A percentile compares a stretch with the other conserved stretches of the same genome.
phyloP scores from a whole-genome alignment of 2,329 filamentous ascomycete species.

The Ceratocystis destructans region DNA sequence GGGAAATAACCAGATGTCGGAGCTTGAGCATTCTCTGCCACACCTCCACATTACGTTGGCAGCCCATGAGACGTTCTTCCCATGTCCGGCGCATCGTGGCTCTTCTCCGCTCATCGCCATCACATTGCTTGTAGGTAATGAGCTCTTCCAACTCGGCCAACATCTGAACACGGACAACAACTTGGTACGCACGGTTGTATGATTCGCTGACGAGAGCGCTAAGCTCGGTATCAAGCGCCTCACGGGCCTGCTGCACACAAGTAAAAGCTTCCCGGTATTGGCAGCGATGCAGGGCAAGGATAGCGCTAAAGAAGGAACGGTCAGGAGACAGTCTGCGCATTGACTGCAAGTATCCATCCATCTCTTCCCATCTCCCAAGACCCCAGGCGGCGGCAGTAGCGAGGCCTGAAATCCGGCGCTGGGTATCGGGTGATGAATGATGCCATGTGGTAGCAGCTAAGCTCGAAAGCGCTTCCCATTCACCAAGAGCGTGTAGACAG shows the following conservation, averaged over 20 bases:
- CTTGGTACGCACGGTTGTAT: slow-evolving; percentile 92
- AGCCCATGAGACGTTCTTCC: slow-evolving; percentile 89
- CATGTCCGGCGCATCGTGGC: slow-evolving; percentile 85
- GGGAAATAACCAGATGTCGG: slow-evolving; percentile 78
- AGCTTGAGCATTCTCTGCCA: slow-evolving; percentile 98
- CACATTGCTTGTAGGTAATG: slow-evolving; percentile 91
- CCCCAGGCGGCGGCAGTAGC: slow-evolving; percentile 96
- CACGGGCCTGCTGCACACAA: slow-evolving; percentile 82
- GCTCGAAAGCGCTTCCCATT: slow-evolving; percentile 87
- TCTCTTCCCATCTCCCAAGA: slow-evolving; percentile 89
- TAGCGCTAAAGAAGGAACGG: slow-evolving; percentile 93
- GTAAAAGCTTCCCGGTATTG: slow-evolving; percentile 83
- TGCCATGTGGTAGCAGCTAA: slow-evolving; percentile 90
- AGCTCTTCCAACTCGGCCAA: slow-evolving; percentile 96
- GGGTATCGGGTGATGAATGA: slow-evolving; percentile 73
- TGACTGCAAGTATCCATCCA: slow-evolving; percentile 91
- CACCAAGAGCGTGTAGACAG: slow-evolving; percentile 87
- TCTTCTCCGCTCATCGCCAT: slow-evolving; percentile 67
- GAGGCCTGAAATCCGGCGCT: slow-evolving; percentile 79
- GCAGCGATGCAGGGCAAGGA: slow-evolving; percentile 85
- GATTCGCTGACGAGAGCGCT: slow-evolving; percentile 95
- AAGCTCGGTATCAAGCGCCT: slow-evolving; percentile 88
- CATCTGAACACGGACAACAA: slow-evolving; percentile 98
- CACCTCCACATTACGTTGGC: slow-evolving; percentile 92
- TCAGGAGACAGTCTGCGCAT: slow-evolving; percentile 93